Conservation (phyloP, 257 asterid genomes). For the Primulina tabacum region DNA sequence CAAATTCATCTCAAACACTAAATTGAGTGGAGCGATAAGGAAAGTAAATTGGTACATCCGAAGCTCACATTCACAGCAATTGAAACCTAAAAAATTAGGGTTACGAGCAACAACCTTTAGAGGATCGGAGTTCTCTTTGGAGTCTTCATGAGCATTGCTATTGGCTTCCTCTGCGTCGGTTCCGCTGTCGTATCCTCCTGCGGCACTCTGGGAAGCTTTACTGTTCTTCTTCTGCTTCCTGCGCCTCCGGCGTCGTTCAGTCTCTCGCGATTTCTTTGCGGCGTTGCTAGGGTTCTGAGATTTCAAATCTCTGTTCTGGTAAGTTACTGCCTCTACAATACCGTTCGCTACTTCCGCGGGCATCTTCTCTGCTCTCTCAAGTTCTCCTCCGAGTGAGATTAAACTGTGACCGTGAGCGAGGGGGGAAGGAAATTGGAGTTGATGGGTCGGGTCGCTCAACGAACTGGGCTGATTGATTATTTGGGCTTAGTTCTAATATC, state of each 20-base stretch:
- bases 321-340: slow-evolving; percentile 26
- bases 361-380: slow-evolving; percentile 28
- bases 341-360: slow-evolving; percentile 49
- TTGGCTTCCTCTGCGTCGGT: slow-evolving; percentile 47
- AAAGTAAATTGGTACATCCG: neutral
- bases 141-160: slow-evolving; percentile 41
- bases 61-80: neutral
- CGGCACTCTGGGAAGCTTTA: slow-evolving; percentile 27
- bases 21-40: neutral
- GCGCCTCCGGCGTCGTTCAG: slow-evolving; percentile 80
- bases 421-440: neutral
- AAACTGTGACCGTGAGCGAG: neutral
- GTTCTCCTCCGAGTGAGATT: neutral
- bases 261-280: slow-evolving; percentile 61
- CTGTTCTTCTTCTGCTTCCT: slow-evolving; percentile 93
- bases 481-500: neutral
- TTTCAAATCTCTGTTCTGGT: slow-evolving; percentile 36
- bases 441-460: too few relatives aligned
- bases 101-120: slow-evolving; percentile 43
- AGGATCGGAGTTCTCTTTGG: slow-evolving; percentile 71
- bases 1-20: neutral
- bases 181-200: slow-evolving; percentile 52
- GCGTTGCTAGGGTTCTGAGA: slow-evolving; percentile 34
- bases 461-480: too few relatives aligned
- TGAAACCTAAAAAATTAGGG: neutral